Percentiles rank a stretch among this genome's conserved stretches.
Conservation (phyloP, 192 early-diverging fungal species). For the Backusella macrospora region DNA sequence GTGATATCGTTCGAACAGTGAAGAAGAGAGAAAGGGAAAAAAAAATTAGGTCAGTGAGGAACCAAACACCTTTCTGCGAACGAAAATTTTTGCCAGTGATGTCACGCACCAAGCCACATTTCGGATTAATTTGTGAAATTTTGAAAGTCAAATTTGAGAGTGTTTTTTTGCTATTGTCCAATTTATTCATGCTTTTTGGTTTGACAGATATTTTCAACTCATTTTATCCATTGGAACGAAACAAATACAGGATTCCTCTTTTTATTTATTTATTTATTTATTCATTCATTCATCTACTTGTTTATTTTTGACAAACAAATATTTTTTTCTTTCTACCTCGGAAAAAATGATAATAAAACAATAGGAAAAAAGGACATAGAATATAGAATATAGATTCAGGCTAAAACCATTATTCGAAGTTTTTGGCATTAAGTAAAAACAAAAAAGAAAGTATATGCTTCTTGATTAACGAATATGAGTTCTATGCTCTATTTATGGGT, state of each 20-base stretch:
- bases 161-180: neutral
- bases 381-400: neutral
- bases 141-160: neutral
- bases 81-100: conserved; percentile 1
- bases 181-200: no score
- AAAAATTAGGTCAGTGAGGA: conserved; percentile 17
- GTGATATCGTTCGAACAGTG: conserved; percentile 17
- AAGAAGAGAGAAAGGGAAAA: conserved; percentile 25
- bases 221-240: no score
- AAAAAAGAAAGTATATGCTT: neutral
- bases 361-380: neutral
- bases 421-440: neutral
- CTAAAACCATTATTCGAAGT: neutral
- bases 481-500: no score
- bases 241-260: no score
- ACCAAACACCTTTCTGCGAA: conserved; percentile 10
- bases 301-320: no score
- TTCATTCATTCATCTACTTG: no score
- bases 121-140: neutral
- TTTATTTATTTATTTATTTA: no score
- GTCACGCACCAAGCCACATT: neutral
- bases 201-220: no score
- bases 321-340: neutral
- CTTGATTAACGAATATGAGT: no score
- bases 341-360: conserved; percentile 1